Evolutionary conservation across 805 yeast species (phyloP).

Genomic region (Schizosaccharomyces octosporus): DNA sequence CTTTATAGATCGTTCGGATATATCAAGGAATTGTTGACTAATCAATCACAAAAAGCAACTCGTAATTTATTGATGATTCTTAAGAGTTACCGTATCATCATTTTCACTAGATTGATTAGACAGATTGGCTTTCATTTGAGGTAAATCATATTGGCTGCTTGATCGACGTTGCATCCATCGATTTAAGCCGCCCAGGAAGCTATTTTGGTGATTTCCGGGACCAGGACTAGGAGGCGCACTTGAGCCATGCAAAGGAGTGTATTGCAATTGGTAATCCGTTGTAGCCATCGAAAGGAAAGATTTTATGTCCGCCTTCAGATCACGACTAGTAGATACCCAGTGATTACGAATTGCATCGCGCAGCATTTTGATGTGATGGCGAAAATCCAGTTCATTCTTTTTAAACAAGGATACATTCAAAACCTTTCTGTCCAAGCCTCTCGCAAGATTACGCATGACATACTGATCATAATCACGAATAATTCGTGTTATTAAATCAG

Average conservation of each 20-base stretch:
- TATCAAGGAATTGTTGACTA: too few species aligned
- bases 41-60: background rate
- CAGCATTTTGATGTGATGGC: conserved; percentile 71
- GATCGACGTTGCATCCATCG: conserved; percentile 2
- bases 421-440: conserved; percentile 93
- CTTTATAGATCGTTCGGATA: too few species aligned
- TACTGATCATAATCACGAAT: conserved; percentile 91
- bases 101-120: background rate
- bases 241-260: background rate
- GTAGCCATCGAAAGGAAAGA: background rate
- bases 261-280: background rate
- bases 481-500: conserved; percentile 84
- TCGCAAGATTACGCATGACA: conserved; percentile 84
- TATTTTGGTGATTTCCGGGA: background rate
- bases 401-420: conserved; percentile 92
- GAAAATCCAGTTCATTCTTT: conserved; percentile 84
- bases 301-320: background rate
- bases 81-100: background rate
- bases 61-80: too few species aligned
- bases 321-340: conserved; percentile 2
- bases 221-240: background rate
- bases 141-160: background rate
- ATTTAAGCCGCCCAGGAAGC: background rate
- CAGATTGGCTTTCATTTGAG: background rate
- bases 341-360: conserved; percentile 19